Evolutionary conservation across 768 basidiomycete species (phyloP).

Genomic region (Piloderma croceum): DNA sequence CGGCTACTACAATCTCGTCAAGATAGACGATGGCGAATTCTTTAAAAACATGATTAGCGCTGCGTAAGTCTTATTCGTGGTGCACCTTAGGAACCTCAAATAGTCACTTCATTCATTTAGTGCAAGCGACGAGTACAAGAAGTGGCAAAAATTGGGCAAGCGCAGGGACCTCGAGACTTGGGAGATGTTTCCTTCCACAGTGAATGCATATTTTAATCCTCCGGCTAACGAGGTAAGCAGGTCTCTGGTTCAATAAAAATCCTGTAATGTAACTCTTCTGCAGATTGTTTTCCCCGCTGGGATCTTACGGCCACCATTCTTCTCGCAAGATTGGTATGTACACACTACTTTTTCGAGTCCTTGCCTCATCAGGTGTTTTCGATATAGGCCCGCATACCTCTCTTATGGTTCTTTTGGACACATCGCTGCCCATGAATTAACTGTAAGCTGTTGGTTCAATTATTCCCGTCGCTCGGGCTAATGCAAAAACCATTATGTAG

Average conservation of each 20-base stretch:
- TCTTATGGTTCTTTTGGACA: constrained; percentile 91
- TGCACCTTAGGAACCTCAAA: neutral
- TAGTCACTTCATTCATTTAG: constrained; percentile 28
- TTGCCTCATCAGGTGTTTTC: constrained; percentile 8
- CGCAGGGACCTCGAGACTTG: constrained; percentile 66
- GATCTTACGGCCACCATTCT: constrained; percentile 90
- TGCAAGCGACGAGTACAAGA: constrained; percentile 53
- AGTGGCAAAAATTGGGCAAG: constrained; percentile 72
- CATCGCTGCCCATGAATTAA: constrained; percentile 89
- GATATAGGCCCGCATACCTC: constrained; percentile 81
- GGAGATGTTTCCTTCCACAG: constrained; percentile 84
- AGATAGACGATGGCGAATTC: constrained; percentile 63
- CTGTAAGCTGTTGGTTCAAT: constrained; percentile 40
- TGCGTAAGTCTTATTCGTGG: constrained; percentile 28
- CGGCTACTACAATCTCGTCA: constrained; percentile 67
- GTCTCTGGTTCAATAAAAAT: neutral
- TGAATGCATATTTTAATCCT: constrained; percentile 87
- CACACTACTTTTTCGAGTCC: neutral
- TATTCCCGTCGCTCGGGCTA: neutral
- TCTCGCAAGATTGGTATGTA: constrained; percentile 66
- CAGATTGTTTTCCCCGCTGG: constrained; percentile 96
- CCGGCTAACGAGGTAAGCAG: constrained; percentile 73
- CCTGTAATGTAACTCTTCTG: neutral
- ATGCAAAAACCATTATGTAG: constrained; percentile 29
- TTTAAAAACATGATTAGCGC: constrained; percentile 79